phyloP scores from a whole-genome alignment of 345 rosid species.

The Citrus unshiu region DNA sequence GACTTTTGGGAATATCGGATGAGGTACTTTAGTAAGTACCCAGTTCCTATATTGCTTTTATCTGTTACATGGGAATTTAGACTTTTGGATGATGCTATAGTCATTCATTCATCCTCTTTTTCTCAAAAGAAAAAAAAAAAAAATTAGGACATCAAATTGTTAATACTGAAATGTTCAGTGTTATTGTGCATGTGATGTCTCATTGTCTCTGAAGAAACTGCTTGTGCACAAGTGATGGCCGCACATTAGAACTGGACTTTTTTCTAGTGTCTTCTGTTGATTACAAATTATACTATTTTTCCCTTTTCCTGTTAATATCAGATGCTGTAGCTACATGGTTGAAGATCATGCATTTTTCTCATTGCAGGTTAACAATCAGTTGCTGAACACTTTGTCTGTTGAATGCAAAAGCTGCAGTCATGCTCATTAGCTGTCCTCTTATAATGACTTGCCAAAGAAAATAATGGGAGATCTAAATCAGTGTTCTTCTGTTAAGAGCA shows the following conservation, averaged over 20 bases:
- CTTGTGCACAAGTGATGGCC: too few relatives aligned
- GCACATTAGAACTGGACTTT: too few relatives aligned
- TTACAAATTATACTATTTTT: not conserved
- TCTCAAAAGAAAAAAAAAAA: too few relatives aligned
- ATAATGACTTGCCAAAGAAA: constrained; percentile 33
- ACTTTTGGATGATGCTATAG: not conserved
- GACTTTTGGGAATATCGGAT: constrained; percentile 27
- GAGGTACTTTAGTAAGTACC: constrained; percentile 20
- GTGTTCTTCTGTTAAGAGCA: constrained; percentile 33
- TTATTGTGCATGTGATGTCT: not conserved
- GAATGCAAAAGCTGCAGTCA: constrained; percentile 42
- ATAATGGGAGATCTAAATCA: constrained; percentile 17
- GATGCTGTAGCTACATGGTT: not conserved
- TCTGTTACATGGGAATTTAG: not conserved
- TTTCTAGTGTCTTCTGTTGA: too few relatives aligned
- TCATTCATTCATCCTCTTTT: not conserved
- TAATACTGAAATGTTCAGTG: too few relatives aligned
- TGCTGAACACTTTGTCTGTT: constrained; percentile 44
- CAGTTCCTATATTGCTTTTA: too few relatives aligned
- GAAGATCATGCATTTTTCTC: not conserved
- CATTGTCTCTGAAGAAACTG: too few relatives aligned
- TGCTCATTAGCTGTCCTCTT: constrained; percentile 16
- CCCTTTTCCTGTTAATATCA: not conserved
- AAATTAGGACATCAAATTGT: too few relatives aligned
- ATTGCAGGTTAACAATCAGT: constrained; percentile 40